Conservation (phyloP, 1,284 basidiomycete genomes). For the Ganoderma multipileum region DNA sequence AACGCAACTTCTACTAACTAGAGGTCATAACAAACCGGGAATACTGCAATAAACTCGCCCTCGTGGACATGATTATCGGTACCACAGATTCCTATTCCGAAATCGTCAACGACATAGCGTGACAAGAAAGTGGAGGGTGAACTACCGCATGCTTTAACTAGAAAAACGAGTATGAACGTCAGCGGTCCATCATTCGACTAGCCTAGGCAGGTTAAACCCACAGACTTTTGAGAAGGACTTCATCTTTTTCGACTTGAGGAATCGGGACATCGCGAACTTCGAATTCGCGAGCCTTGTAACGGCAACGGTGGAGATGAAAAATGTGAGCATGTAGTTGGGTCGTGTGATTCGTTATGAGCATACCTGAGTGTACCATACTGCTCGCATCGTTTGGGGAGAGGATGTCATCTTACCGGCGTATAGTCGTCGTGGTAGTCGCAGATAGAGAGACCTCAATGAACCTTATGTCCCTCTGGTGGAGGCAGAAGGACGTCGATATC, state of each 20-base stretch:
- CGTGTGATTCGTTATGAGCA: too few species aligned
- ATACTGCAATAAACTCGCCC: conserved; percentile 65
- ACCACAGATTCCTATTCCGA: conserved; percentile 35
- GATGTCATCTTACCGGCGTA: background rate
- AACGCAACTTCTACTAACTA: conserved; percentile 9
- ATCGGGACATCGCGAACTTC: conserved; percentile 68
- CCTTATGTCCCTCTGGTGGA: background rate
- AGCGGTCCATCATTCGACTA: background rate
- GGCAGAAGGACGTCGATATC: background rate
- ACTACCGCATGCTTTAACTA: conserved; percentile 31
- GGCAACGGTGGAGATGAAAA: background rate
- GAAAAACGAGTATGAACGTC: conserved; percentile 10
- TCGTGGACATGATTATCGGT: conserved; percentile 66
- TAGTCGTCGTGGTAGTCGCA: background rate
- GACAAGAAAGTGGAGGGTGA: conserved; percentile 7
- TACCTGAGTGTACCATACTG: conserved; percentile 56
- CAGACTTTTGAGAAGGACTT: conserved; percentile 75
- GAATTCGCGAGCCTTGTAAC: conserved; percentile 63
- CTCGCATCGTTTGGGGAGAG: conserved; percentile 51
- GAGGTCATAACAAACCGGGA: conserved; percentile 42
- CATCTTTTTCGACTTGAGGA: conserved; percentile 65
- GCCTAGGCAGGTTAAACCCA: background rate
- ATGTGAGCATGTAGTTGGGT: background rate
- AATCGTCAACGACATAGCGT: background rate
- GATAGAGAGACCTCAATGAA: background rate